These are phyloP conservation scores for Lentinus tigrinus DNA, from an alignment of 768 basidiomycete genomes.

Conservation along the genomic window DNA sequence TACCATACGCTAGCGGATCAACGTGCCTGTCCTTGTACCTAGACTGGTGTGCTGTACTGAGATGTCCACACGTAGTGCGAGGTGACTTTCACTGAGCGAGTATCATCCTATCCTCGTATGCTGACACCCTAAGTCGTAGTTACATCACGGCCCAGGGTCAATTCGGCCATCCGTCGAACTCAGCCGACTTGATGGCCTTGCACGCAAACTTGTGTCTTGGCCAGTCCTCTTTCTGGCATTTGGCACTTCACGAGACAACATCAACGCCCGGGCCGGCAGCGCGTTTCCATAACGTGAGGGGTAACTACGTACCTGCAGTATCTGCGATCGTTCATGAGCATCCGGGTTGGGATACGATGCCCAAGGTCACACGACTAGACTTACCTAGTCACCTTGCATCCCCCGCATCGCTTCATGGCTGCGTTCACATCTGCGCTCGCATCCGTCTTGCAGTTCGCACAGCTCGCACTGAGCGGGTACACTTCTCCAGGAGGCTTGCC, in stretches of 20 bases:
- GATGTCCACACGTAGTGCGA: neutral
- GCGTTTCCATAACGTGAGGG: too few species aligned
- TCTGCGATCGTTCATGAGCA: neutral
- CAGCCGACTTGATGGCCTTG: conserved; percentile 7
- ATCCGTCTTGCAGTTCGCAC: conserved; percentile 13
- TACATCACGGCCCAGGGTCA: neutral
- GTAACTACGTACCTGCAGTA: conserved; percentile 20
- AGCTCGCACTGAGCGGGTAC: conserved; percentile 19
- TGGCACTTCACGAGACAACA: neutral
- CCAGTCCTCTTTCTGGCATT: conserved; percentile 20
- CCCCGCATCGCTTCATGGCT: conserved; percentile 3
- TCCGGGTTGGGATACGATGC: neutral
- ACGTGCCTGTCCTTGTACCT: neutral
- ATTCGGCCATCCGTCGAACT: neutral
- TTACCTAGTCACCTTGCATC: conserved; percentile 18
- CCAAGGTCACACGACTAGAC: neutral
- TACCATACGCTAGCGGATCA: too few species aligned
- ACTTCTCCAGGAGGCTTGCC: neutral
- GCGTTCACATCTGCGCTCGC: neutral
- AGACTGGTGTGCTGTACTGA: neutral
- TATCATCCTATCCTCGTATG: too few species aligned
- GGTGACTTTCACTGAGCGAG: too few species aligned
- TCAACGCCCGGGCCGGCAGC: too few species aligned
- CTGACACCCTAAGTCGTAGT: too few species aligned
- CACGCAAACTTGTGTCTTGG: conserved; percentile 15